A percentile compares a stretch with the other conserved stretches of the same genome.
phyloP scores from a whole-genome alignment of 2,329 filamentous ascomycete genomes.

The Fusarium caatingaense region DNA sequence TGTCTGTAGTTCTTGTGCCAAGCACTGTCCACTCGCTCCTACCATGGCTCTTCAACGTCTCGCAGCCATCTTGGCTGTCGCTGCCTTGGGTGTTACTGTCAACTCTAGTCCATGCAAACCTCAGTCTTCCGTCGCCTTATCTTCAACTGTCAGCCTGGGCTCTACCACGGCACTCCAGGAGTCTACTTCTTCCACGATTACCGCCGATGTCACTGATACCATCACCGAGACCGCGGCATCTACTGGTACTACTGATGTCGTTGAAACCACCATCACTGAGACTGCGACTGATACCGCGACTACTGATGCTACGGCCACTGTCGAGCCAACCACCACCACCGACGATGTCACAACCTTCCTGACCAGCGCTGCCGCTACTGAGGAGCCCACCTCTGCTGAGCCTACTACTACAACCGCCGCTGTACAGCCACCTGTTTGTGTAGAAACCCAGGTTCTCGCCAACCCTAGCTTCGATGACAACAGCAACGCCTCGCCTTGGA shows the following conservation, averaged over 20 bases:
- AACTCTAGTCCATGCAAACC: constrained; percentile 12
- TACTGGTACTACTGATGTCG: not conserved
- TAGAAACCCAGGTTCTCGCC: not conserved
- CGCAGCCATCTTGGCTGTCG: not conserved
- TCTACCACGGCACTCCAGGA: not conserved
- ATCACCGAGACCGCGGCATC: not conserved
- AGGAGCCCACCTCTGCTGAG: not conserved
- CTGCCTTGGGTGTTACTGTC: not conserved
- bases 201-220: not conserved
- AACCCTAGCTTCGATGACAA: constrained; percentile 15
- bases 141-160: not conserved
- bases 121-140: not conserved
- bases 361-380: not conserved
- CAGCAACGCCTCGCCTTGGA: not conserved
- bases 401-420: not conserved
- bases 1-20: not conserved
- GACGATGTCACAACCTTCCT: not conserved
- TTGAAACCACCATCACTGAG: not conserved
- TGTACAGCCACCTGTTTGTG: not conserved
- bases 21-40: constrained; percentile 3
- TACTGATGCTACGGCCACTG: not conserved
- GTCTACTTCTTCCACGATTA: not conserved
- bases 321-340: not conserved
- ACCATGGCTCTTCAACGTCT: constrained; percentile 10
- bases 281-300: not conserved